Conservation (phyloP, 2,329 filamentous ascomycete genomes). For the Orbilia blumenaviensis region DNA sequence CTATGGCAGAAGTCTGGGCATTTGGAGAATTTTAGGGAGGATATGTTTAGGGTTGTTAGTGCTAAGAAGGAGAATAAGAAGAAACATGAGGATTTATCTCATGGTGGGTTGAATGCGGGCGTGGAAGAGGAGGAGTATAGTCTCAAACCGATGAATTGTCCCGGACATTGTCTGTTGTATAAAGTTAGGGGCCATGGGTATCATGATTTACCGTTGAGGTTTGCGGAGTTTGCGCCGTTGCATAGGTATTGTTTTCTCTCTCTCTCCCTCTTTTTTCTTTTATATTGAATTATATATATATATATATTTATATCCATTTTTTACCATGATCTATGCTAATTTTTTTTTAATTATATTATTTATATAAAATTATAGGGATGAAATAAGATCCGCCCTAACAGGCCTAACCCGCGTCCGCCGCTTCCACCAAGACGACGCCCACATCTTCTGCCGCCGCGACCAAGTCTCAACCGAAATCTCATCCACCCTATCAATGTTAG, state of each 20-base stretch:
- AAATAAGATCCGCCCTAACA: constrained; percentile 80
- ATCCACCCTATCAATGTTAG: constrained; percentile 77
- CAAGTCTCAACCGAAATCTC: constrained; percentile 80
- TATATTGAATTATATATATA: not conserved
- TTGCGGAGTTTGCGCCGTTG: constrained; percentile 74
- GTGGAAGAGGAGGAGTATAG: constrained; percentile 77
- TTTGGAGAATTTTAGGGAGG: constrained; percentile 87
- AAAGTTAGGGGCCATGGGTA: constrained; percentile 77
- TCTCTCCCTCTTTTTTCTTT: not conserved
- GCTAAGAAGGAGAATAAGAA: constrained; percentile 59
- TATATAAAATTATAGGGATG: constrained; percentile 68
- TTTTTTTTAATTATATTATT: not conserved
- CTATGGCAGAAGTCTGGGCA: constrained; percentile 88
- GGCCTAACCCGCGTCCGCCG: constrained; percentile 84
- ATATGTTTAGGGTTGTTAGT: constrained; percentile 85
- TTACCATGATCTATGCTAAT: not conserved
- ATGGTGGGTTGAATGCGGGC: constrained; percentile 3
- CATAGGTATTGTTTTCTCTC: constrained; percentile 55
- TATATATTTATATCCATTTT: too few species aligned
- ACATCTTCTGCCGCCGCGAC: constrained; percentile 83
- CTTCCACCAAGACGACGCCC: constrained; percentile 90
- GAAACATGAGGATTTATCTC: not conserved
- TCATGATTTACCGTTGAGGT: constrained; percentile 81
- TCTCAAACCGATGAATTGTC: constrained; percentile 93
- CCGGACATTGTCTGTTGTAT: constrained; percentile 86